Evolutionary conservation across 129 eudicot genomes (phyloP), one percentile per base, ranked within the genome.

Genomic region (Helichrysum umbraculigerum): DNA sequence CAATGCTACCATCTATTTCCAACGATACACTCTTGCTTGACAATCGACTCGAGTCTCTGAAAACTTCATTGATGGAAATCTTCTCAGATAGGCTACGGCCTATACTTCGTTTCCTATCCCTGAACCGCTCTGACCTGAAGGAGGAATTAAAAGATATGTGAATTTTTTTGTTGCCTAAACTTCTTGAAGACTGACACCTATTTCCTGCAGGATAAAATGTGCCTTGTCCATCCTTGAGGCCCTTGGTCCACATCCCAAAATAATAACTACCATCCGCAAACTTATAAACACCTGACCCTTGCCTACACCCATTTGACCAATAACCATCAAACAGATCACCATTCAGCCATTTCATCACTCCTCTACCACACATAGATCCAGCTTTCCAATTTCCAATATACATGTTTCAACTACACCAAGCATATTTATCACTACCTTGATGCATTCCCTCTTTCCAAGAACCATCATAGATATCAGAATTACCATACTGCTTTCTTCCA

Each of bases 81-180:
- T 71, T 88, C 29, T 86, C 90, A 34, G 96, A 91, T 28, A 85
- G 37, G 76, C 84, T 87, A 51, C 88, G 89, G 70, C 81, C 64
- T 34, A 84, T 81, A 28, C 69, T 82, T 68, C 84, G 81, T 73
- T 74, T 72, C 62, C 25, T 73, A 65, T 56, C 67, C 73, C 41
- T 75, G 65, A 30, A 20, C 35, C 68, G 4, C 39, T 62, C 68
- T 25, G 68, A 62, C 39, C 35, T 62, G 17, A 32, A 62, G 41
- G 68, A 62, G 11, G 68, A 62, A 62, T 29, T 62, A 30, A 41
- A 41, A 62, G 68, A 62, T 52, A 17, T 52, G 8, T 6, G 21
- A 57, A 58, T 17, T 14, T 16, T 64, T n/a, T 64, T 64, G 32
- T 64, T 64, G 39, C 69, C 69, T 32, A n/a, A 64, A 28, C 69